These are phyloP conservation scores for Hypoxylon sp. DNA, from an alignment of 2,329 filamentous ascomycete genomes.

Conservation along the genomic window DNA sequence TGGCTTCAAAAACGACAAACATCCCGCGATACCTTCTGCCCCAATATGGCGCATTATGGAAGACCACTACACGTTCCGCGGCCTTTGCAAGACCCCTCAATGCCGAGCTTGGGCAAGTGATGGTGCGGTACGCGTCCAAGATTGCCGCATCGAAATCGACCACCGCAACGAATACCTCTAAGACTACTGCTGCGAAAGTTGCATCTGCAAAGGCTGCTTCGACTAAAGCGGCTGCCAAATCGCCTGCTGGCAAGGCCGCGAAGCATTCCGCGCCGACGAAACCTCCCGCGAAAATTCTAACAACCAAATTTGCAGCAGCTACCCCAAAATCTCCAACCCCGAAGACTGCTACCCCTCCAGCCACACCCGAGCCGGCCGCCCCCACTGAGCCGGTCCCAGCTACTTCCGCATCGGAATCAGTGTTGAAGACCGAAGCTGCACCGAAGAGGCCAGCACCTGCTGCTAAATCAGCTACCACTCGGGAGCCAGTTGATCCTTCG, in stretches of 20 bases:
- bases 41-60: slow-evolving; percentile 71
- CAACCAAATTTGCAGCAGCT: slow-evolving; percentile 34
- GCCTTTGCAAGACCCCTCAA: slow-evolving; percentile 50
- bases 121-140: slow-evolving; percentile 57
- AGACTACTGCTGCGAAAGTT: slow-evolving; percentile 34
- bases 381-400: slow-evolving; percentile 15
- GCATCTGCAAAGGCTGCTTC: slow-evolving; percentile 34
- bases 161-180: slow-evolving; percentile 38
- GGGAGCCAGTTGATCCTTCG: slow-evolving; percentile 50
- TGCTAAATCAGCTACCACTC: slow-evolving; percentile 34
- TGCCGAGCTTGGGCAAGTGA: slow-evolving; percentile 50
- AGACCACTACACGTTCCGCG: slow-evolving; percentile 54
- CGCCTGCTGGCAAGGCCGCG: slow-evolving; percentile 38
- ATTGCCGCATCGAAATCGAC: slow-evolving; percentile 43
- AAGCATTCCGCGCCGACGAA: slow-evolving; percentile 49
- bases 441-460: slow-evolving; percentile 26
- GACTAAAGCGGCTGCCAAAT: slow-evolving; percentile 25
- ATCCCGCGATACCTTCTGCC: slow-evolving; percentile 80
- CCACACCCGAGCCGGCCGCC: slow-evolving; percentile 25
- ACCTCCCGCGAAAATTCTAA: slow-evolving; percentile 31
- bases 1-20: slow-evolving; percentile 64
- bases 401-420: slow-evolving; percentile 12
- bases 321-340: slow-evolving; percentile 25
- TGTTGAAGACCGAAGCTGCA: slow-evolving; percentile 29
- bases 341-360: slow-evolving; percentile 16